These are phyloP conservation scores for Paramyrothecium sp. DNA, from an alignment of 2,329 filamentous ascomycete species.

Conservation along the genomic window DNA sequence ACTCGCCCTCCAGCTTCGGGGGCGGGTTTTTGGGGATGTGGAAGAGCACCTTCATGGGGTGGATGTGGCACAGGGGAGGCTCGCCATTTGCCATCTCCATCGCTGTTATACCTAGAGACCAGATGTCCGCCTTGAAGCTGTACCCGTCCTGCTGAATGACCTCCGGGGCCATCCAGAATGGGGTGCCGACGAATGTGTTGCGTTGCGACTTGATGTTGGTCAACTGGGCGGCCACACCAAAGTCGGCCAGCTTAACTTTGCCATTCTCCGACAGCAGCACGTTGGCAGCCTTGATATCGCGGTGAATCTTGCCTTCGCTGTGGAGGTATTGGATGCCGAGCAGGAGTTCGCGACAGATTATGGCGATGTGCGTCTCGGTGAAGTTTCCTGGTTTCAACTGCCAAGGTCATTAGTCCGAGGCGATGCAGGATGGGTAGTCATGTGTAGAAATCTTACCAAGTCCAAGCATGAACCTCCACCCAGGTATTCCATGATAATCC, in stretches of 20 bases:
- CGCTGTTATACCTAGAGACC: slow-evolving; percentile 88
- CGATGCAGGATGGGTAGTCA: background rate
- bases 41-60: slow-evolving; percentile 93
- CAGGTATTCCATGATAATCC: slow-evolving; percentile 99
- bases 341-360: slow-evolving; percentile 89
- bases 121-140: slow-evolving; percentile 90
- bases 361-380: slow-evolving; percentile 85
- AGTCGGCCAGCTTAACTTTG: slow-evolving; percentile 94
- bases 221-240: slow-evolving; percentile 93
- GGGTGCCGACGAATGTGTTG: slow-evolving; percentile 96
- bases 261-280: slow-evolving; percentile 87
- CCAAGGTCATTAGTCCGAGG: slow-evolving; percentile 25
- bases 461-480: slow-evolving; percentile 95
- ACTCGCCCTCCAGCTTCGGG: slow-evolving; percentile 80
- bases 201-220: slow-evolving; percentile 97
- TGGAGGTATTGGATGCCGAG: slow-evolving; percentile 91
- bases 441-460: slow-evolving; percentile 55
- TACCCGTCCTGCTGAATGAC: slow-evolving; percentile 84
- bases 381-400: slow-evolving; percentile 90
- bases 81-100: slow-evolving; percentile 88
- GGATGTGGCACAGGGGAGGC: slow-evolving; percentile 80
- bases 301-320: slow-evolving; percentile 90
- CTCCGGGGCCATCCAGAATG: slow-evolving; percentile 96
- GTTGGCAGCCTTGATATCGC: slow-evolving; percentile 96
- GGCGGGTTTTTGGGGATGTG: slow-evolving; percentile 86